A percentile compares a stretch with the other conserved stretches of the same genome.
phyloP scores from a whole-genome alignment of 2,329 filamentous ascomycete species.

The Penicillium aurantiogriseum region DNA sequence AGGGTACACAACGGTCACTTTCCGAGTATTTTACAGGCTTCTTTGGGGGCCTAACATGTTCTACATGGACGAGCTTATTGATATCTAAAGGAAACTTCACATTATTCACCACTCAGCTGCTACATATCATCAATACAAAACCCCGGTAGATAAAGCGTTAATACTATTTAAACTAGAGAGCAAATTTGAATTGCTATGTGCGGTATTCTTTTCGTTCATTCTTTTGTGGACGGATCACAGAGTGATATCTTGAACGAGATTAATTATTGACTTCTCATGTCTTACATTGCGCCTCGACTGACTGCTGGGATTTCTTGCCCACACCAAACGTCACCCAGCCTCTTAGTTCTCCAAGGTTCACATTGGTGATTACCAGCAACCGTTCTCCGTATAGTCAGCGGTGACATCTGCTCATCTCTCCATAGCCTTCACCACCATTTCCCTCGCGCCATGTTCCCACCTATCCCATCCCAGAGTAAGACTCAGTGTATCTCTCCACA shows the following conservation, averaged over 20 bases:
- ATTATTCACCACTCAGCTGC: too few species aligned
- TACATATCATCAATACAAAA: not conserved
- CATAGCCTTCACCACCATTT: not conserved
- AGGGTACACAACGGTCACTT: not conserved
- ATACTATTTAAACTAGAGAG: not conserved
- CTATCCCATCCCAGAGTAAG: conserved; percentile 17
- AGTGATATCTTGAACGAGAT: too few species aligned
- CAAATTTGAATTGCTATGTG: not conserved
- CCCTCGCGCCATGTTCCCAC: conserved; percentile 10
- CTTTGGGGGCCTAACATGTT: not conserved
- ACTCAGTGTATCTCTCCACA: conserved; percentile 21
- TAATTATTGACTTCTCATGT: too few species aligned
- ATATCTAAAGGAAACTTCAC: not conserved
- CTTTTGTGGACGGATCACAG: too few species aligned
- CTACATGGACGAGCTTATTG: not conserved
- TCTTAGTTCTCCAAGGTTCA: too few species aligned
- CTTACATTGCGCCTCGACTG: too few species aligned
- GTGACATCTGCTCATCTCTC: not conserved
- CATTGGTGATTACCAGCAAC: not conserved
- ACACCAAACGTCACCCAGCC: too few species aligned
- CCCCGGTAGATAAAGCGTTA: not conserved
- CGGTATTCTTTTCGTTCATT: too few species aligned
- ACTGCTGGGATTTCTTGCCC: not conserved
- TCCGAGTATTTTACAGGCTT: not conserved
- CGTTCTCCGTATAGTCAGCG: not conserved